These are phyloP conservation scores for Ormosia semicastrata DNA, from an alignment of 306 rosid genomes.

Conservation along the genomic window DNA sequence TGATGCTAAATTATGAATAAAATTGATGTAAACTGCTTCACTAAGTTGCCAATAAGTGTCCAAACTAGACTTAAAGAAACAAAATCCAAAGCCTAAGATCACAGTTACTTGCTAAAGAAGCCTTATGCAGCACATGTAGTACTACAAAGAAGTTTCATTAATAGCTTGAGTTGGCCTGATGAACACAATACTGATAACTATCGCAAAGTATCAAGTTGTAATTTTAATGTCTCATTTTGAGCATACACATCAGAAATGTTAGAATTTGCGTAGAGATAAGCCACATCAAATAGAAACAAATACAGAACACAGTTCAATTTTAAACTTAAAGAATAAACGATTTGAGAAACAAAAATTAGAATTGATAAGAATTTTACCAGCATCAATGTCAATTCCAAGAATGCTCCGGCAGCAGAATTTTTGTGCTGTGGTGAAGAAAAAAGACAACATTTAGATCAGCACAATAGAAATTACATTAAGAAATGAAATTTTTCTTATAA, in stretches of 20 bases:
- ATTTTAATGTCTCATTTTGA: background rate
- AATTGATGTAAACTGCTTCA: background rate
- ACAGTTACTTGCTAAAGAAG: background rate
- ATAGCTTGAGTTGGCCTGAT: background rate
- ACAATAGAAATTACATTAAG: background rate
- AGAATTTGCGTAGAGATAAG: background rate
- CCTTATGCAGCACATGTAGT: background rate
- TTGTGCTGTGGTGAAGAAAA: slow-evolving; percentile 46
- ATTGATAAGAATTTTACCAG: slow-evolving; percentile 54
- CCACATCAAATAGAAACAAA: background rate
- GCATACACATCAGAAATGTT: background rate
- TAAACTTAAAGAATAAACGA: background rate
- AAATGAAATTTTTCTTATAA: background rate
- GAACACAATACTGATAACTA: background rate
- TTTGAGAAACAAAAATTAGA: background rate
- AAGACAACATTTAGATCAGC: background rate
- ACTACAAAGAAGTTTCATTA: background rate
- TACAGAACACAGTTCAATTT: background rate
- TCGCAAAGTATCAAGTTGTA: background rate
- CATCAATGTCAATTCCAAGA: slow-evolving; percentile 84
- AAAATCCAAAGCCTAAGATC: background rate
- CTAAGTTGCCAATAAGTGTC: slow-evolving; percentile 13
- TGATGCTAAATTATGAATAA: background rate
- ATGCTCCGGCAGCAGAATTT: slow-evolving; percentile 73
- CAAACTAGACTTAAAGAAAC: background rate